A percentile compares a stretch with the other conserved stretches of the same genome.
Evolutionary conservation across 2,329 filamentous ascomycete species (phyloP).

Genomic region (Talaromyces marneffei): DNA sequence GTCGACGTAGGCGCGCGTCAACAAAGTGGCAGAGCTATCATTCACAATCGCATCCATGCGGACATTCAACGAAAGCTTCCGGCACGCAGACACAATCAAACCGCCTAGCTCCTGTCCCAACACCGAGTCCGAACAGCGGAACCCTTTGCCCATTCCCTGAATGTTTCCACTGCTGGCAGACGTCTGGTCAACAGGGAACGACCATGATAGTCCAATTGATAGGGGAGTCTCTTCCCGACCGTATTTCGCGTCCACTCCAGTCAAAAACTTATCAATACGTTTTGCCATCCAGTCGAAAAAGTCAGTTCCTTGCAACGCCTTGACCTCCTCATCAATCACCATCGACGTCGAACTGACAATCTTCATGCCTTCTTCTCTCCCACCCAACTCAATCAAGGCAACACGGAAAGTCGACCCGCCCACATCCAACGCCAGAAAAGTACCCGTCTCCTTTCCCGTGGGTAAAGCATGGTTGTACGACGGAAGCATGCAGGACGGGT

Average conservation of each 20-base stretch:
- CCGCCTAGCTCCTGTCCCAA: slow-evolving; percentile 55
- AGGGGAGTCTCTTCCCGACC: slow-evolving; percentile 37
- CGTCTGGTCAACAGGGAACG: slow-evolving; percentile 61
- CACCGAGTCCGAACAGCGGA: slow-evolving; percentile 54
- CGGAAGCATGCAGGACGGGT: slow-evolving; percentile 59
- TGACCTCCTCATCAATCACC: slow-evolving; percentile 52
- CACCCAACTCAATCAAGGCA: slow-evolving; percentile 53
- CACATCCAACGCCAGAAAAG: slow-evolving; percentile 58
- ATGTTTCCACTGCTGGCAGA: slow-evolving; percentile 53
- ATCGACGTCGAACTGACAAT: slow-evolving; percentile 52
- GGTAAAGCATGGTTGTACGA: slow-evolving; percentile 60
- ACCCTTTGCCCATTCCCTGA: slow-evolving; percentile 61
- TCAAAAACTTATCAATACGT: slow-evolving; percentile 52
- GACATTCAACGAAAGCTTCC: slow-evolving; percentile 50
- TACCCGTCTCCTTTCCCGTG: slow-evolving; percentile 54
- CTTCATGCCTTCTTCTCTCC: slow-evolving; percentile 46
- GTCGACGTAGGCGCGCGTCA: slow-evolving; percentile 58
- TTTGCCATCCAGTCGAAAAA: slow-evolving; percentile 65
- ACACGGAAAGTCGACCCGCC: slow-evolving; percentile 62
- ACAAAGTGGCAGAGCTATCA: slow-evolving; percentile 56
- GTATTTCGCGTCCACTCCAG: slow-evolving; percentile 36
- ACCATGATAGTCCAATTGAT: slow-evolving; percentile 60
- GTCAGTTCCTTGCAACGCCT: slow-evolving; percentile 48
- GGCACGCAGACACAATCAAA: slow-evolving; percentile 55
- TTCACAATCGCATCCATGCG: slow-evolving; percentile 59